Base-by-base conservation (phyloP, 495 filamentous ascomycete genomes). In the Neurospora sp. region DNA sequence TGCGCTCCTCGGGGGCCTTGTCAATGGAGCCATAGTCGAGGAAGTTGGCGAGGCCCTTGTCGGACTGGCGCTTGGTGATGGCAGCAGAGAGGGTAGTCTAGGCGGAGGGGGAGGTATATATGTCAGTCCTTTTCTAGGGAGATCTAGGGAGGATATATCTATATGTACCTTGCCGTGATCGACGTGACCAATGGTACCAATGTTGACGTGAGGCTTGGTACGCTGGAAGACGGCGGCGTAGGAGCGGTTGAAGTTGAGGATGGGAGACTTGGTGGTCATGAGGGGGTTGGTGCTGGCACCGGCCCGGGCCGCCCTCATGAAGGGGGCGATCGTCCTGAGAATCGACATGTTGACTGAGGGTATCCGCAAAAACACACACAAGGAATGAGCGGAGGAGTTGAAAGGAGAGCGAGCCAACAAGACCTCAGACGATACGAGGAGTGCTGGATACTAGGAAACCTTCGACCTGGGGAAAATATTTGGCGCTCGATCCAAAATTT, bases 171-270 rank as follows among this genome's bases (percentile, higher is more conserved):
- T 99, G 86, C 96, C 96, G 84, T 99, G 96, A 89, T 99, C 96
- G 82, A 99, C 96, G 86, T 99, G 96, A 75, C 96, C 96, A 85
- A 99, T 99, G 76, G 96, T 99, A 94, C 93, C 96, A 79, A 99
- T 95, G 85, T 99, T 99, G 75, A 98, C 94, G 80, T 99, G 96
- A 70, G 96, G 96, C 87, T 98, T 99, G 80, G 86, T 91, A 75
- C 96, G 89, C 88, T 97, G 89, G 81, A 91, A 99, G 76, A 45
- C 42, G 42, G 88, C 90, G 69, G 93, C 94, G 78, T 96, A 89
- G 76, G 88, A 87, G 78, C 93, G 87, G 76, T 84, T 86, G 81
- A 89, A 84, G 83, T 91, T 89, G 79, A 89, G 86, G 78, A 90
- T 86, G 74, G 85, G 85, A 74, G 87, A 87, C 73, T 82, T 82